These are phyloP conservation scores for Cutaneotrichosporon mucoides DNA, from an alignment of 1,284 basidiomycete species.

Conservation along the genomic window DNA sequence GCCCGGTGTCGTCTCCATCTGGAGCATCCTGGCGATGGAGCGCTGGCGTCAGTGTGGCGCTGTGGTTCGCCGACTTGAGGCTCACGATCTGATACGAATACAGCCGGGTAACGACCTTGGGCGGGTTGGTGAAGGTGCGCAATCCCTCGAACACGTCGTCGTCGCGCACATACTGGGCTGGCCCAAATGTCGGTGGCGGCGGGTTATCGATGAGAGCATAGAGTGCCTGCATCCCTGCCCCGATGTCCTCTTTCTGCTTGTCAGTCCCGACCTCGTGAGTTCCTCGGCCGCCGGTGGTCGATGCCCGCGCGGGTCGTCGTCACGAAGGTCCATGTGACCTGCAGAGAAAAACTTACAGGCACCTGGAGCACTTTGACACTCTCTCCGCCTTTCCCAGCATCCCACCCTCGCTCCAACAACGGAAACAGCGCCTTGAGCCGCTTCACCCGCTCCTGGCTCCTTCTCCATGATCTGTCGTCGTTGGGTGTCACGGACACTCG, in stretches of 20 bases:
- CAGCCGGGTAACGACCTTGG: slow-evolving; percentile 30
- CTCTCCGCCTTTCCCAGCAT: not conserved
- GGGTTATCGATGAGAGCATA: slow-evolving; percentile 35
- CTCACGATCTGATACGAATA: slow-evolving; percentile 43
- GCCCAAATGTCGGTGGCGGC: slow-evolving; percentile 18
- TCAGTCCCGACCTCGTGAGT: not conserved
- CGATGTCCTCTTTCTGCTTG: slow-evolving; percentile 7
- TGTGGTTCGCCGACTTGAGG: not conserved
- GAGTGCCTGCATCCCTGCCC: slow-evolving; percentile 26
- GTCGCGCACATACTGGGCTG: slow-evolving; percentile 16
- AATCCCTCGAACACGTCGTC: slow-evolving; percentile 25
- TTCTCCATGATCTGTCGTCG: not conserved
- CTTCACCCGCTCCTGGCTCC: not conserved
- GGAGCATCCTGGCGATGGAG: slow-evolving; percentile 34
- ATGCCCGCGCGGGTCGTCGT: too few relatives aligned
- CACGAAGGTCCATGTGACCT: too few relatives aligned
- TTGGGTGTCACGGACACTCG: not conserved
- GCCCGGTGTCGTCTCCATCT: slow-evolving; percentile 39
- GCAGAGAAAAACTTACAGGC: not conserved
- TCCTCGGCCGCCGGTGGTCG: too few relatives aligned
- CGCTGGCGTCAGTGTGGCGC: slow-evolving; percentile 25
- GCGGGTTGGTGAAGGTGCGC: slow-evolving; percentile 26
- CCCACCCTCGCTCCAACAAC: not conserved
- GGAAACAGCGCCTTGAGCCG: not conserved
- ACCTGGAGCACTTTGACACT: not conserved